Evolutionary conservation across 2,329 filamentous ascomycete genomes (phyloP).

Genomic region (Colletotrichum tofieldiae): DNA sequence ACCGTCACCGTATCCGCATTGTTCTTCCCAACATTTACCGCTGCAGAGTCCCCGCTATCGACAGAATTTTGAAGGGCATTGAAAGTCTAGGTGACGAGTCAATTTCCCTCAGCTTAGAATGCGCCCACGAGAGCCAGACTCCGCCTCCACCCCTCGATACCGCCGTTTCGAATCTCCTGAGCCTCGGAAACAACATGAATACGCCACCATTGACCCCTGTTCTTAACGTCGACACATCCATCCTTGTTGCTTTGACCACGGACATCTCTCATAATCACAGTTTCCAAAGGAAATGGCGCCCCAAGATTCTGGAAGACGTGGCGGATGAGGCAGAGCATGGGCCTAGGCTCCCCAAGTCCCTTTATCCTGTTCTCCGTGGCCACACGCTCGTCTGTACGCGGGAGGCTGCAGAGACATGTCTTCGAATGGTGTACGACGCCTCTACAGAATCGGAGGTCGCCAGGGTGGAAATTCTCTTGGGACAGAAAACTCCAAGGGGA

Average conservation of each 20-base stretch:
- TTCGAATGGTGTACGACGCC: constrained; percentile 39
- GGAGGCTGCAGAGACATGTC: constrained; percentile 57
- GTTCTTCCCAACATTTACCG: constrained; percentile 53
- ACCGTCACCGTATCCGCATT: constrained; percentile 55
- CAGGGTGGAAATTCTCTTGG: constrained; percentile 27
- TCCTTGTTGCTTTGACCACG: constrained; percentile 58
- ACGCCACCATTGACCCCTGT: constrained; percentile 50
- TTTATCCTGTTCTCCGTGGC: constrained; percentile 54
- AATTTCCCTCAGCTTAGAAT: constrained; percentile 53
- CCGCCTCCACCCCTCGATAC: constrained; percentile 46
- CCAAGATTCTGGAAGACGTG: constrained; percentile 38
- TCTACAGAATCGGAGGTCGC: constrained; percentile 36
- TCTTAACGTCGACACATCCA: constrained; percentile 59
- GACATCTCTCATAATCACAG: constrained; percentile 56
- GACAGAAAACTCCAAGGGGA: constrained; percentile 12
- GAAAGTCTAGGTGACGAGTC: constrained; percentile 49
- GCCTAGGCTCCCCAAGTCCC: constrained; percentile 39
- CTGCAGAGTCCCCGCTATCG: constrained; percentile 49
- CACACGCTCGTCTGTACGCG: constrained; percentile 55
- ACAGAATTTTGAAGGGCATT: constrained; percentile 50
- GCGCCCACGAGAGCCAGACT: constrained; percentile 41
- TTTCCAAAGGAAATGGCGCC: constrained; percentile 52
- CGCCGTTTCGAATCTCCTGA: constrained; percentile 51
- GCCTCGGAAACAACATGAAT: constrained; percentile 47
- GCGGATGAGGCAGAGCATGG: constrained; percentile 42